These are phyloP conservation scores for Annulohypoxylon bovei DNA, from an alignment of 495 filamentous ascomycete genomes.

Conservation along the genomic window DNA sequence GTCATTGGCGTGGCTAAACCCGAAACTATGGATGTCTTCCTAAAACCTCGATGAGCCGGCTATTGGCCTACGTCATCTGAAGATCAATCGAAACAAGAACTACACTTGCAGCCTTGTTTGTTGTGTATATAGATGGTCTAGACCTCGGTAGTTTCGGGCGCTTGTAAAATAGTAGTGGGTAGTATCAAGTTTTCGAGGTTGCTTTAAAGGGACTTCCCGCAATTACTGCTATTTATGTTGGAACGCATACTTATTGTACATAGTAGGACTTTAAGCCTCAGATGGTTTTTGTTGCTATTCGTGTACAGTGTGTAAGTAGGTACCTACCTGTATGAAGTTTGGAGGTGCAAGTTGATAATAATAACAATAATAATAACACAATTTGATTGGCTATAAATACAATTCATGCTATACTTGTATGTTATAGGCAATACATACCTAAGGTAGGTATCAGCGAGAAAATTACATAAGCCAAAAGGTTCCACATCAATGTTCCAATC, in stretches of 20 bases:
- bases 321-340: too few relatives aligned
- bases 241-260: not conserved
- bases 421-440: not conserved
- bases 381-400: not conserved
- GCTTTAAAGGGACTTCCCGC: not conserved
- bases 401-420: not conserved
- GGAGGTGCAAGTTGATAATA: not conserved
- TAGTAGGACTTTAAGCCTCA: not conserved
- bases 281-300: not conserved
- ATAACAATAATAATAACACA: not conserved
- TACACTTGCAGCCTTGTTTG: constrained; percentile 6
- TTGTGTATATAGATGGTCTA: not conserved
- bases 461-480: not conserved
- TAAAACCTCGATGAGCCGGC: constrained; percentile 11
- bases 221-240: not conserved
- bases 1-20: constrained; percentile 21
- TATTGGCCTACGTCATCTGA: constrained; percentile 32
- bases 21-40: constrained; percentile 12
- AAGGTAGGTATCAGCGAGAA: not conserved
- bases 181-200: constrained; percentile 2
- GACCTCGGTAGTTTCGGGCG: constrained; percentile 6
- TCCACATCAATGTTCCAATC: not conserved
- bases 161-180: not conserved
- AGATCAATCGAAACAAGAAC: constrained; percentile 28
- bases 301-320: not conserved